phyloP scores from a whole-genome alignment of 495 filamentous ascomycete species.

The Pseudoneurospora amorphoporcata region DNA sequence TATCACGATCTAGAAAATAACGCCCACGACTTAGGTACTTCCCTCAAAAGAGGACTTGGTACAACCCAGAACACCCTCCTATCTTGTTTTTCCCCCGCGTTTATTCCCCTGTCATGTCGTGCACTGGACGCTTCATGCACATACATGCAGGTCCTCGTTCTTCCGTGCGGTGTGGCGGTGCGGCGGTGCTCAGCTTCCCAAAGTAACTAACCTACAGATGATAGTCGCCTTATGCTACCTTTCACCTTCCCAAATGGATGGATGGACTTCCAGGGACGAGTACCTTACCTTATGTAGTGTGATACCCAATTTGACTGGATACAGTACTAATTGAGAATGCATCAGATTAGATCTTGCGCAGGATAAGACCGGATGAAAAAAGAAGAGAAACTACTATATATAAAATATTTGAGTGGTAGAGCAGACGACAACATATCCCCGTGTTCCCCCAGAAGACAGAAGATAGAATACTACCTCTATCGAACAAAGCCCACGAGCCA shows the following conservation, averaged over 20 bases:
- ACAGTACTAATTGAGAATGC: not conserved
- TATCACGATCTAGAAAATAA: not conserved
- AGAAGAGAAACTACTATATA: too few relatives aligned
- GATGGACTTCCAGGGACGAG: not conserved
- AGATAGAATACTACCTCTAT: not conserved
- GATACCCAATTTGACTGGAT: not conserved
- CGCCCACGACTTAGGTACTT: not conserved
- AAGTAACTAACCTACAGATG: not conserved
- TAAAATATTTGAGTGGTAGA: not conserved
- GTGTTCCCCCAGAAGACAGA: not conserved
- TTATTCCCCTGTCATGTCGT: not conserved
- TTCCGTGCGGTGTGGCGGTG: not conserved
- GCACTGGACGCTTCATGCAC: not conserved
- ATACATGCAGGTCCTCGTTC: not conserved
- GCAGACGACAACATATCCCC: not conserved
- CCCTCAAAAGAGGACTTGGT: not conserved
- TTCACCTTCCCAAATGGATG: not conserved
- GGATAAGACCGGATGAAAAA: not conserved
- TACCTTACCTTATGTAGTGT: too few relatives aligned
- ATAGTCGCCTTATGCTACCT: not conserved
- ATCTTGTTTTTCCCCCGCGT: not conserved
- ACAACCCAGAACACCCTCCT: not conserved
- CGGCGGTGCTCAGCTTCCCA: not conserved
- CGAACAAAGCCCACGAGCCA: not conserved
- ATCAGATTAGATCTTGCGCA: not conserved